Evolutionary conservation across 305 asterid genomes (phyloP).

Genomic region (Withania somnifera): DNA sequence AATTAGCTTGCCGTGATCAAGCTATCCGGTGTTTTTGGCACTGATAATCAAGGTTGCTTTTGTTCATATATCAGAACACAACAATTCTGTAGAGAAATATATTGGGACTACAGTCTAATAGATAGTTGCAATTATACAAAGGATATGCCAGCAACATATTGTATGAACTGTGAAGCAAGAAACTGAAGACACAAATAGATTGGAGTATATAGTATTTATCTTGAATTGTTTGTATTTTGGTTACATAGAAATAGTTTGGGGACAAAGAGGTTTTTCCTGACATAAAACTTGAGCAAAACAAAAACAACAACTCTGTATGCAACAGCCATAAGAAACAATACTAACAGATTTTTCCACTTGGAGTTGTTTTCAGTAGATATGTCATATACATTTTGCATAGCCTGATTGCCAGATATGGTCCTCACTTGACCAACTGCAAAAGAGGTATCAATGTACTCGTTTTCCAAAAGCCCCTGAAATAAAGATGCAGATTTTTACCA

Average conservation of each 20-base stretch:
- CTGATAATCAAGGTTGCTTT: too few relatives aligned
- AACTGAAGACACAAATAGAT: neutral
- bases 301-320: slow-evolving; percentile 64
- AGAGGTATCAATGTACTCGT: slow-evolving; percentile 69
- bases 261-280: slow-evolving; percentile 31
- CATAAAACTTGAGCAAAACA: slow-evolving; percentile 45
- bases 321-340: slow-evolving; percentile 65
- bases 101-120: too few relatives aligned
- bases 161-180: neutral
- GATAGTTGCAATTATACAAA: too few relatives aligned
- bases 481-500: neutral
- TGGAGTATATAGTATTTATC: neutral
- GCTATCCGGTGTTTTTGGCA: too few relatives aligned
- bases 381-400: slow-evolving; percentile 60
- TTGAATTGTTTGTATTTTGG: slow-evolving; percentile 12
- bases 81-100: too few relatives aligned
- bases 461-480: slow-evolving; percentile 90
- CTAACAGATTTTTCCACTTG: slow-evolving; percentile 71
- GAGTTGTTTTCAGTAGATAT: slow-evolving; percentile 48
- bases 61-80: too few relatives aligned
- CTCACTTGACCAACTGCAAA: slow-evolving; percentile 90
- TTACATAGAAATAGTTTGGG: slow-evolving; percentile 32
- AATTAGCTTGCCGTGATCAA: too few relatives aligned
- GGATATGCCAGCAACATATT: neutral
- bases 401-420: slow-evolving; percentile 75